These are phyloP conservation scores for Chytriomyces sp. DNA, from an alignment of 192 early-diverging fungal genomes.

Conservation along the genomic window DNA sequence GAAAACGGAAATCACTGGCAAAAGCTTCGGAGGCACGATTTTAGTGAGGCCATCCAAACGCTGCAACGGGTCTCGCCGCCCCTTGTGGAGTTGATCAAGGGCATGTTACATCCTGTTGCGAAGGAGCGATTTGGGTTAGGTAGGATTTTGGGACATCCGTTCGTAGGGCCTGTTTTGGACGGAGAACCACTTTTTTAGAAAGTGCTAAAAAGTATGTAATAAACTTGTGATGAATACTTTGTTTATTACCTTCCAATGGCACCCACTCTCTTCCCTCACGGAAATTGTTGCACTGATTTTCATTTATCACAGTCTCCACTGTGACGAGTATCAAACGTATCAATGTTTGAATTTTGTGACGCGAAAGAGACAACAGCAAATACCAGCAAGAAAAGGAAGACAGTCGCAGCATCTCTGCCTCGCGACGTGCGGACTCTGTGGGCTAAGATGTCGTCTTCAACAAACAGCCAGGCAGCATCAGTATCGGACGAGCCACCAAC, in stretches of 20 bases:
- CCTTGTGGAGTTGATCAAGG: conserved; percentile 64
- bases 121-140: conserved; percentile 57
- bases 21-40: conserved; percentile 75
- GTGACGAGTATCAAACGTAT: no score
- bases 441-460: neutral
- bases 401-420: neutral
- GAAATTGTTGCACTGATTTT: no score
- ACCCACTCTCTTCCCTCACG: no score
- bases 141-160: conserved; percentile 56
- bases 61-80: conserved; percentile 45
- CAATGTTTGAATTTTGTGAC: no score
- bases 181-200: conserved; percentile 10
- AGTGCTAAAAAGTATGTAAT: no score
- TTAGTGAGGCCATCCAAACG: conserved; percentile 54
- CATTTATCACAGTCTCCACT: no score
- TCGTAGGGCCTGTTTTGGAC: conserved; percentile 21
- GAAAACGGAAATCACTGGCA: conserved; percentile 90
- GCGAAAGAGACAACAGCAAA: no score
- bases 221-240: no score
- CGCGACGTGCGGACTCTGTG: neutral
- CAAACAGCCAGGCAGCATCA: no score
- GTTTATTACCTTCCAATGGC: neutral
- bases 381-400: no score
- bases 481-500: neutral
- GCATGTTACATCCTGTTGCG: conserved; percentile 67